Evolutionary conservation across 2,329 filamentous ascomycete genomes (phyloP).

Genomic region (Xylaria multiplex): DNA sequence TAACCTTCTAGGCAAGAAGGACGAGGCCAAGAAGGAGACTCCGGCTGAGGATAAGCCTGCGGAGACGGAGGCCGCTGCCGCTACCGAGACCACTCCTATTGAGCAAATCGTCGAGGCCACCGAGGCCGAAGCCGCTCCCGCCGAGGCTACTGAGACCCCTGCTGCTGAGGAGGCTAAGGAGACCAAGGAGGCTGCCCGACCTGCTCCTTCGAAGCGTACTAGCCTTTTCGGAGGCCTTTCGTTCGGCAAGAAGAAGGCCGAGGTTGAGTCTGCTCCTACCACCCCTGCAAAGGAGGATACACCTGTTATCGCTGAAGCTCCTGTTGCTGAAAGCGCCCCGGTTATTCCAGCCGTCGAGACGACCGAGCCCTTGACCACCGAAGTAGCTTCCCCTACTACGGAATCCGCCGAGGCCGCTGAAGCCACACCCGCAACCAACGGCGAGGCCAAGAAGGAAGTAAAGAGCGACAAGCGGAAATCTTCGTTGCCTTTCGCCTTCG

Average conservation of each 20-base stretch:
- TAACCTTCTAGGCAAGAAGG: slow-evolving; percentile 66
- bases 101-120: slow-evolving; percentile 39
- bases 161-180: slow-evolving; percentile 51
- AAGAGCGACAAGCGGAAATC: slow-evolving; percentile 86
- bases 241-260: slow-evolving; percentile 68
- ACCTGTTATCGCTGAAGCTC: slow-evolving; percentile 47
- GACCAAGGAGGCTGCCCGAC: slow-evolving; percentile 55
- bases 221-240: slow-evolving; percentile 66
- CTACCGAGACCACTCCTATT: slow-evolving; percentile 47
- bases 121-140: slow-evolving; percentile 48
- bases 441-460: slow-evolving; percentile 68
- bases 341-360: slow-evolving; percentile 70
- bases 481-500: slow-evolving; percentile 77
- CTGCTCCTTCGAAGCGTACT: slow-evolving; percentile 63
- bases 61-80: slow-evolving; percentile 47
- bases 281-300: slow-evolving; percentile 56
- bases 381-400: slow-evolving; percentile 61
- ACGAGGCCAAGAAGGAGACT: slow-evolving; percentile 54
- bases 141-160: slow-evolving; percentile 41
- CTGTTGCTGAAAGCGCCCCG: slow-evolving; percentile 63
- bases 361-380: slow-evolving; percentile 64
- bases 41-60: slow-evolving; percentile 52
- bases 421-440: slow-evolving; percentile 57
- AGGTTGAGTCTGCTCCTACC: slow-evolving; percentile 57
- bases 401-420: slow-evolving; percentile 61